These are phyloP conservation scores for Claviceps maximensis DNA, from an alignment of 2,329 filamentous ascomycete species.

Conservation along the genomic window DNA sequence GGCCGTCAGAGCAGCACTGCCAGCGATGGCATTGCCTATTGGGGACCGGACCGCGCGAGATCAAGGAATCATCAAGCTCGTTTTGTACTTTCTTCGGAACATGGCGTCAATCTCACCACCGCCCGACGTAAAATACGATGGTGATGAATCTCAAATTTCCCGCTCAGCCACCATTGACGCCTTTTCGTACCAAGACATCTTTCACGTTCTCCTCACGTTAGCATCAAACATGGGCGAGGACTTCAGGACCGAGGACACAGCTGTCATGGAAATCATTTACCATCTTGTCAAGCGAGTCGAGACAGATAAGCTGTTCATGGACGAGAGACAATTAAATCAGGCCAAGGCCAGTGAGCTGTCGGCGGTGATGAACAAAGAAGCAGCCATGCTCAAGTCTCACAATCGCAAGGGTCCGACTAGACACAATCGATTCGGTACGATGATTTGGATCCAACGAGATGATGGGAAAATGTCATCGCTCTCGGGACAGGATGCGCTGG, in stretches of 20 bases:
- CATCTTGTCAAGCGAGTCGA: constrained; percentile 86
- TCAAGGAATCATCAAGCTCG: constrained; percentile 81
- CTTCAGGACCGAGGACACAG: constrained; percentile 76
- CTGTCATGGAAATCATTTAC: constrained; percentile 85
- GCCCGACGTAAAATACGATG: constrained; percentile 59
- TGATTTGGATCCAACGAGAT: constrained; percentile 89
- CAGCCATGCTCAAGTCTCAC: constrained; percentile 65
- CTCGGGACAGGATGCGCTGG: constrained; percentile 75
- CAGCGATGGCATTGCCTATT: constrained; percentile 68
- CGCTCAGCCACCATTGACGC: constrained; percentile 78
- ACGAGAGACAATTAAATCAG: constrained; percentile 55
- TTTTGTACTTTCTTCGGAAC: constrained; percentile 82
- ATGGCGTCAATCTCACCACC: constrained; percentile 72
- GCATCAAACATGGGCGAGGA: constrained; percentile 91
- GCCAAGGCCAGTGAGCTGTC: constrained; percentile 62
- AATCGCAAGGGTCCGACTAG: constrained; percentile 68
- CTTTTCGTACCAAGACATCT: constrained; percentile 82
- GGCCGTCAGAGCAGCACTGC: constrained; percentile 66
- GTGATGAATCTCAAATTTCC: constrained; percentile 82
- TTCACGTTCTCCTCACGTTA: constrained; percentile 71
- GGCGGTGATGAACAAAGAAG: constrained; percentile 66
- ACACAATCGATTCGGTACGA: constrained; percentile 90
- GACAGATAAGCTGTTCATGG: constrained; percentile 71
- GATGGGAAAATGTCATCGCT: constrained; percentile 75
- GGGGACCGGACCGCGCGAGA: constrained; percentile 67